Conservation (phyloP, 352 stramenopile species). For the Phytophthora macrochlamydospora region DNA sequence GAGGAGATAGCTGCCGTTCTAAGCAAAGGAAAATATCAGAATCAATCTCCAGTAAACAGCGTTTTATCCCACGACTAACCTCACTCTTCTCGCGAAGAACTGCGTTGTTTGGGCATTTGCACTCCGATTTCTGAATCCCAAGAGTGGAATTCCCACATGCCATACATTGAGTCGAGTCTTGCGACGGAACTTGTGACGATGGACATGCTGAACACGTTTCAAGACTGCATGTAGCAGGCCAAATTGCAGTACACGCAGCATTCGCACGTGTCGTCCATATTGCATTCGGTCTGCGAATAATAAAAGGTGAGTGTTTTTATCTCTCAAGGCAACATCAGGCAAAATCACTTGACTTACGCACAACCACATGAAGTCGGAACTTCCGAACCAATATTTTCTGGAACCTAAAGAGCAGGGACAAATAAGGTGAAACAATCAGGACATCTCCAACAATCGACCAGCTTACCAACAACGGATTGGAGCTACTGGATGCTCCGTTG, state of each 20-base stretch:
- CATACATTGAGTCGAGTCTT: conserved; percentile 55
- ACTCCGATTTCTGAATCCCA: conserved; percentile 49
- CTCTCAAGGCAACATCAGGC: too few relatives aligned
- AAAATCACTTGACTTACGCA: conserved; percentile 24
- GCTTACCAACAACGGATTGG: conserved; percentile 45
- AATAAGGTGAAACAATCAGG: not conserved
- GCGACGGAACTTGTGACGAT: conserved; percentile 39
- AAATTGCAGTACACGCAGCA: conserved; percentile 54
- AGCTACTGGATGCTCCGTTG: conserved; percentile 35
- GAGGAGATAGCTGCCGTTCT: conserved; percentile 57
- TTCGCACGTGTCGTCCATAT: conserved; percentile 35
- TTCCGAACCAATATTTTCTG: conserved; percentile 29
- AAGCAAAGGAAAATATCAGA: not conserved
- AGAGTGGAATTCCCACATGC: conserved; percentile 67
- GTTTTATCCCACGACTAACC: conserved; percentile 17
- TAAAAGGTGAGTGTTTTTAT: not conserved
- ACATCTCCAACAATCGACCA: not conserved
- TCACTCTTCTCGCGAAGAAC: conserved; percentile 60
- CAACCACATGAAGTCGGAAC: conserved; percentile 50
- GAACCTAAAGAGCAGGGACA: conserved; percentile 28
- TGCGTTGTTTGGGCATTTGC: conserved; percentile 44
- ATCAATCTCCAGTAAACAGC: not conserved
- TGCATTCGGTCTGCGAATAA: conserved; percentile 15
- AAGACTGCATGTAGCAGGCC: conserved; percentile 65
- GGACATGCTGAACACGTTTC: conserved; percentile 49